Evolutionary conservation across 176 grass and related monocot species (phyloP).

Genomic region (Juncus effusus): DNA sequence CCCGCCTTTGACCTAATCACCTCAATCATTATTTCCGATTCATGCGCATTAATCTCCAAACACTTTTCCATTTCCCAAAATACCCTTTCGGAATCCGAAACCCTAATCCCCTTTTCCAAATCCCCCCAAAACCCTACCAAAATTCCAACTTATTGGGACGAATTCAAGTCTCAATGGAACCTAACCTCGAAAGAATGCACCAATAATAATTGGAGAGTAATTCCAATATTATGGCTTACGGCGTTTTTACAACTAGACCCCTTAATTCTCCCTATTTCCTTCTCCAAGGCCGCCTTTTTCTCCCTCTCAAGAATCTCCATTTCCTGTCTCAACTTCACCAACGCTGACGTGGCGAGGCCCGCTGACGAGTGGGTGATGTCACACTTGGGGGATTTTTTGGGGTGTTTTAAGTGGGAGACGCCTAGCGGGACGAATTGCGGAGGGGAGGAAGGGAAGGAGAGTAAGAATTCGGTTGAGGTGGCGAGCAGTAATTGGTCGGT

Average conservation of each 20-base stretch:
- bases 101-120: constrained; percentile 39
- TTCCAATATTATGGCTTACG: constrained; percentile 82
- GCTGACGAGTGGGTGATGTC: constrained; percentile 68
- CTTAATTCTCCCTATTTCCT: constrained; percentile 66
- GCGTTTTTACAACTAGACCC: constrained; percentile 71
- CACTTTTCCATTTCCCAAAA: constrained; percentile 7
- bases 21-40: constrained; percentile 87
- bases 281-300: constrained; percentile 93
- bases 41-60: constrained; percentile 88
- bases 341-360: constrained; percentile 38
- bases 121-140: no score
- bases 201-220: constrained; percentile 62
- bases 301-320: constrained; percentile 71
- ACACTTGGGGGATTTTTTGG: constrained; percentile 59
- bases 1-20: constrained; percentile 95
- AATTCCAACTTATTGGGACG: constrained; percentile 60
- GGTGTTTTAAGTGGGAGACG: constrained; percentile 76
- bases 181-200: constrained; percentile 56
- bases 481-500: constrained; percentile 36
- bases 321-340: constrained; percentile 44
- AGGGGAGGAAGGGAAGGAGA: constrained; percentile 60
- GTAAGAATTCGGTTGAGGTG: constrained; percentile 69
- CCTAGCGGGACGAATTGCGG: constrained; percentile 83
- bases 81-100: constrained; percentile 23
- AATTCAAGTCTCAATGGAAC: constrained; percentile 72